A percentile compares a stretch with the other conserved stretches of the same genome.
phyloP scores from a whole-genome alignment of 73 alveolate genomes.

The Effrenium voratum region DNA sequence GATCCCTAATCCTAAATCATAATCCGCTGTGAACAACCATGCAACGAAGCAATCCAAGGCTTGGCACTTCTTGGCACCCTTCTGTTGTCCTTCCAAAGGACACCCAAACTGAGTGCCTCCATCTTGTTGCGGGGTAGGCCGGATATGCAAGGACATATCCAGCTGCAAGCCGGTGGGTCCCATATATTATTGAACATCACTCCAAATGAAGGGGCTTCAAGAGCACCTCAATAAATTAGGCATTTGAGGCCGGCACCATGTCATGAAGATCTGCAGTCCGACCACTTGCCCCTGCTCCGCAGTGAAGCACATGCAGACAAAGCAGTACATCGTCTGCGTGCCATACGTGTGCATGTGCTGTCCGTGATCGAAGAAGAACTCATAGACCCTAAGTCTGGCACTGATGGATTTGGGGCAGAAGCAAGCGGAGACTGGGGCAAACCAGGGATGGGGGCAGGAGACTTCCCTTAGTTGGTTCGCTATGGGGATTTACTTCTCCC shows the following conservation, averaged over 20 bases:
- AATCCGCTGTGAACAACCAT: no score
- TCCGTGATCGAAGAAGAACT: conserved; percentile 74
- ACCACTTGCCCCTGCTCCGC: conserved; percentile 79
- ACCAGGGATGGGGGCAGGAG: no score
- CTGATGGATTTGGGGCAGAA: no score
- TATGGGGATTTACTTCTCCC: neutral
- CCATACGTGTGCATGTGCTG: conserved; percentile 94
- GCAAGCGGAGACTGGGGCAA: no score
- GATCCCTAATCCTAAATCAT: no score
- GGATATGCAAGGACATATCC: neutral
- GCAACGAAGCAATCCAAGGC: no score
- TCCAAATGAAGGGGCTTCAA: neutral
- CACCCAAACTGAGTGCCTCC: neutral
- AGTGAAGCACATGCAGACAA: conserved; percentile 68
- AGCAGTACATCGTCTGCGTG: conserved; percentile 87
- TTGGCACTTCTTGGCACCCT: no score
- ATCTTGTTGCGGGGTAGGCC: neutral
- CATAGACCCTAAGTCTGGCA: conserved; percentile 77
- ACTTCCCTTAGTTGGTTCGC: neutral
- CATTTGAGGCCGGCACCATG: conserved; percentile 25
- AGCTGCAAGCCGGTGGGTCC: no score
- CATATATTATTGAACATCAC: no score
- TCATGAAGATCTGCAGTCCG: conserved; percentile 80
- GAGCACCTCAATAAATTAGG: no score
- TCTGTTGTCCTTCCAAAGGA: no score